Base-by-base conservation (phyloP, 2,329 filamentous ascomycete species). In the Ophiocordyceps sinensis region DNA sequence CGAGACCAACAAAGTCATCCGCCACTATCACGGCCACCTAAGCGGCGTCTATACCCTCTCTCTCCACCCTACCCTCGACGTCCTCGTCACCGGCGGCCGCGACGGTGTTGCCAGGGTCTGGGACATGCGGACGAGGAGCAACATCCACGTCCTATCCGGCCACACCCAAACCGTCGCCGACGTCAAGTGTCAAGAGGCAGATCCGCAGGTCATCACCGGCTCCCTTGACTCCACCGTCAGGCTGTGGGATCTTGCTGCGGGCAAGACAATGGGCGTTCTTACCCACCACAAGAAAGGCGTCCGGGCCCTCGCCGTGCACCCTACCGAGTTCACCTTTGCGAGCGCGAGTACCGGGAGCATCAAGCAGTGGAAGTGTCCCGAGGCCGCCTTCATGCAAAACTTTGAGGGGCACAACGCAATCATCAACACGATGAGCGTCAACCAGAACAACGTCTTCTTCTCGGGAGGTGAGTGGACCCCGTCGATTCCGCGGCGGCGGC, bases 281-380 rank as follows among this genome's bases (percentile, higher is more conserved):
- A 98, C 91, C 1, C 93, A 98, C 60, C 91, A 98, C 74, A 98
- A 98, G 61, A 96, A 96, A 67, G 88, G 89, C 43, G 88, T 98
- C 11, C 77, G 91, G 39, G 79, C 82, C 3, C 71, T 98, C 12
- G 77, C 85, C 11, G 73, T 82, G 4, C 91, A 98, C 57, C 91
- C 93, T 0, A 78, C 77, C 45, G 91, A 98, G 61, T 98, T 94
- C 57, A 98, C 93, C 0, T 98, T 98, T 58, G 91, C 91, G 5
- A 88, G 78, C 45, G 91, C 83, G 36, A 94, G 86, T 54, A 88
- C 89, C 0, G 83, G 84, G 21, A 88, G 84, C 57, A 95, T 98
- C 65, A 98, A 98, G 69, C 91, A 98, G 65, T 98, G 91, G 89
- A 95, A 96, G 61, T 96, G 88, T 51, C 93, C 93, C 2, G 87